Conservation (phyloP, 176 grass and related monocot species). For the Avena sativa region DNA sequence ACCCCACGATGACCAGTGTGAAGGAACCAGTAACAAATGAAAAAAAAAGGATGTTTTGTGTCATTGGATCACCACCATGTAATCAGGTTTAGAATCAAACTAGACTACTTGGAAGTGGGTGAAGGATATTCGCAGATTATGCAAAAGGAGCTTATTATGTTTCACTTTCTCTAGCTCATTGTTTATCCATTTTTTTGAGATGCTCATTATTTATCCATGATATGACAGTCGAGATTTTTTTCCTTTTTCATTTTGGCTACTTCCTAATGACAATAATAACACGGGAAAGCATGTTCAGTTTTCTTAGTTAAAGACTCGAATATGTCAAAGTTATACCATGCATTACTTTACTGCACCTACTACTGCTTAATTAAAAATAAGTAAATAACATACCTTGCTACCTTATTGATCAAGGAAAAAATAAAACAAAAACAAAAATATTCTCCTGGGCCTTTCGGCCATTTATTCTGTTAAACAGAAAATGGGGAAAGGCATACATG, state of each 20-base stretch:
- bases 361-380: neutral
- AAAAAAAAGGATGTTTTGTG: neutral
- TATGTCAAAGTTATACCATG: conserved; percentile 1
- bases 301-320: conserved; percentile 10
- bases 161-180: neutral
- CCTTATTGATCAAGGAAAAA: neutral
- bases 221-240: neutral
- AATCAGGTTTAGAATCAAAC: conserved; percentile 9
- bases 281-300: neutral
- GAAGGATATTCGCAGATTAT: neutral
- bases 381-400: neutral
- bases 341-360: conserved; percentile 25
- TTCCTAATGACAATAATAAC: conserved; percentile 14
- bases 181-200: neutral
- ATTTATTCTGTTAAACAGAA: conserved; percentile 30
- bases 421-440: neutral
- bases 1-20: conserved; percentile 6
- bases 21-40: neutral
- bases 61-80: neutral
- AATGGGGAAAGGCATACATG: conserved; percentile 17
- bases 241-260: neutral
- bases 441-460: conserved; percentile 20
- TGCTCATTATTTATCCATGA: neutral
- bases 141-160: neutral
- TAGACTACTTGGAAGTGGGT: neutral